Percentiles rank a stretch among this genome's conserved stretches.
Conservation (phyloP, 768 basidiomycete species). For the Rhodotorula kratochvilovae region DNA sequence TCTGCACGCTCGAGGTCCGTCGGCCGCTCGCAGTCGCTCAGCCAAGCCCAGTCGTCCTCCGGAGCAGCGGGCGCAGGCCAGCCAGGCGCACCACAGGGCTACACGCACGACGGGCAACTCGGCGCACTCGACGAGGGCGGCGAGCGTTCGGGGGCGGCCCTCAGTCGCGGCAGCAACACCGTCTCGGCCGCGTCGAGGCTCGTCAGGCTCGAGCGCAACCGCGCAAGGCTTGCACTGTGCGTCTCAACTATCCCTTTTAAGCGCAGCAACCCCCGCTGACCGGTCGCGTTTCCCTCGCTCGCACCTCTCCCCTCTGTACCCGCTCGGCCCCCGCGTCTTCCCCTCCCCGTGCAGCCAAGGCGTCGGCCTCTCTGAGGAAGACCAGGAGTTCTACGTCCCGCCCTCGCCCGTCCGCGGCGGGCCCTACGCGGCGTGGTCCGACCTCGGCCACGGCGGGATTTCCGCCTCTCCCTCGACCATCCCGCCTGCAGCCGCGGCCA, state of each 20-base stretch:
- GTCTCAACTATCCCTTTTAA: background rate
- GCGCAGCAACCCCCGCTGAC: background rate
- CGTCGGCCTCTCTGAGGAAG: conserved; percentile 32
- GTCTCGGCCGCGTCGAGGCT: conserved; percentile 17
- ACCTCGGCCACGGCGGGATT: conserved; percentile 19
- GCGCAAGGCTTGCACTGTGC: conserved; percentile 27
- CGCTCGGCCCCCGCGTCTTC: background rate
- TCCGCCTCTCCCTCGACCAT: background rate
- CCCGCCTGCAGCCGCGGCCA: background rate
- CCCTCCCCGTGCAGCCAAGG: conserved; percentile 11
- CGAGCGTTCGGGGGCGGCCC: background rate
- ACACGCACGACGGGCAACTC: background rate
- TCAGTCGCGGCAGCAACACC: conserved; percentile 29
- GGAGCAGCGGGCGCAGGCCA: background rate
- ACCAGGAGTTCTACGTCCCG: conserved; percentile 38
- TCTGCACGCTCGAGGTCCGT: background rate
- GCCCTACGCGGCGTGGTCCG: conserved; percentile 20
- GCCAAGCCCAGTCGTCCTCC: background rate
- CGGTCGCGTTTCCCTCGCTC: background rate
- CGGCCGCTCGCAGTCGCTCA: background rate
- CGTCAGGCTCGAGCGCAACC: conserved; percentile 28
- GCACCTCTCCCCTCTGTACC: background rate
- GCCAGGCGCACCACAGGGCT: background rate
- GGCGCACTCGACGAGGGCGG: background rate
- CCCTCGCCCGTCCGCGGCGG: conserved; percentile 21